These are phyloP conservation scores for Fraxinus americana DNA, from an alignment of 257 asterid species.

Conservation along the genomic window DNA sequence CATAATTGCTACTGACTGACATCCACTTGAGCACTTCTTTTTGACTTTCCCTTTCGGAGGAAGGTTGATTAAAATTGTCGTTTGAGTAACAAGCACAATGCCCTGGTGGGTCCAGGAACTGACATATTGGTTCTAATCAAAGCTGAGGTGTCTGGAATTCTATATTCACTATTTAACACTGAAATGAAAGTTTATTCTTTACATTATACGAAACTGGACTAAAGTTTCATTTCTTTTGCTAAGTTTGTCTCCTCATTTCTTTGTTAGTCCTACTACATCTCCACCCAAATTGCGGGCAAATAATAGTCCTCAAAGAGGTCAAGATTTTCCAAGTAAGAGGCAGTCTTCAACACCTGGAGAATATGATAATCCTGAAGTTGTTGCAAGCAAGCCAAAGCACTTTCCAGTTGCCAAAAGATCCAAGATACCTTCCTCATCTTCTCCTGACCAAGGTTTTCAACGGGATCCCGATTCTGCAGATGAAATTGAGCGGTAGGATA, in stretches of 20 bases:
- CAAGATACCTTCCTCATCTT: slow-evolving; percentile 61
- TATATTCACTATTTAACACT: slow-evolving; percentile 8
- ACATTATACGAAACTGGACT: background rate
- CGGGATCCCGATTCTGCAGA: slow-evolving; percentile 46
- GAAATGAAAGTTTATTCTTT: slow-evolving; percentile 12
- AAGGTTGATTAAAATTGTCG: background rate
- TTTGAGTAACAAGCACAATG: background rate
- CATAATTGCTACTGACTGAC: background rate
- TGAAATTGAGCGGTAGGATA: slow-evolving; percentile 64
- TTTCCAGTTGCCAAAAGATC: slow-evolving; percentile 65
- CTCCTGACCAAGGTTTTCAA: slow-evolving; percentile 44
- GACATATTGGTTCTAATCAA: background rate
- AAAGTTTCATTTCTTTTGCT: background rate
- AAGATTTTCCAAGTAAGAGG: slow-evolving; percentile 52
- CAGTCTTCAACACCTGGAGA: slow-evolving; percentile 39
- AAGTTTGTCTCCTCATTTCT: slow-evolving; percentile 2
- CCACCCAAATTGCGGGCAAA: slow-evolving; percentile 42
- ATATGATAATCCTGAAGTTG: slow-evolving; percentile 42
- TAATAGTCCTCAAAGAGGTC: slow-evolving; percentile 31
- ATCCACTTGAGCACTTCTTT: background rate
- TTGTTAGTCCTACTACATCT: slow-evolving; percentile 39
- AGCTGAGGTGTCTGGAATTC: slow-evolving; percentile 11
- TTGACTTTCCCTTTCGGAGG: slow-evolving; percentile 1
- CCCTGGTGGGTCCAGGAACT: background rate
- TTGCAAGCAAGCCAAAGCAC: slow-evolving; percentile 35